phyloP scores from a whole-genome alignment of 2,329 filamentous ascomycete genomes.

The Aciculosporium take region DNA sequence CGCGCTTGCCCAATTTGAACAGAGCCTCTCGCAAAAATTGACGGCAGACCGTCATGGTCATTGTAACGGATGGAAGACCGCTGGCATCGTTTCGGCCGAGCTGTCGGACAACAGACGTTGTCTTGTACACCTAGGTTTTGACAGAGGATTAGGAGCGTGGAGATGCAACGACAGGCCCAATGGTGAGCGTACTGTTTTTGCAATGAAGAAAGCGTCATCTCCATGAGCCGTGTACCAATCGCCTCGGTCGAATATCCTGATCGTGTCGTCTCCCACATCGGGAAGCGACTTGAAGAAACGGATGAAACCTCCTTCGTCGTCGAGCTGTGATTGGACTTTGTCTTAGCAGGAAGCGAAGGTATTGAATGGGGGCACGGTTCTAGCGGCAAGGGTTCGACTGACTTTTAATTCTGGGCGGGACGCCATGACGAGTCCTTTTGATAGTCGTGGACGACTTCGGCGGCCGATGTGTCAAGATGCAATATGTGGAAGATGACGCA shows the following conservation, averaged over 20 bases:
- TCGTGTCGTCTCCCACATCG: constrained; percentile 52
- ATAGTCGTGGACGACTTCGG: neutral
- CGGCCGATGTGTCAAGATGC: neutral
- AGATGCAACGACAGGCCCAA: neutral
- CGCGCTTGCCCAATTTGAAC: constrained; percentile 75
- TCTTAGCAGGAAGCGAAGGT: neutral
- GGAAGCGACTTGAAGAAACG: constrained; percentile 86
- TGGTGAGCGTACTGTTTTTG: constrained; percentile 47
- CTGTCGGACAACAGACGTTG: constrained; percentile 84
- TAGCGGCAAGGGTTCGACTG: neutral
- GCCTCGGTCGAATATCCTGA: constrained; percentile 84
- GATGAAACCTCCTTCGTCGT: constrained; percentile 95
- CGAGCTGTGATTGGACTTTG: constrained; percentile 43
- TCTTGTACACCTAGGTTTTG: constrained; percentile 82
- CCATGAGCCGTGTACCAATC: constrained; percentile 96
- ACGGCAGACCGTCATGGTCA: constrained; percentile 88
- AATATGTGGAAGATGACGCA: neutral
- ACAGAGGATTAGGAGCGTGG: neutral
- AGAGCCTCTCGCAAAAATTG: constrained; percentile 91
- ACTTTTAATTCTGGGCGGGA: constrained; percentile 62
- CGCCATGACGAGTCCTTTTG: constrained; percentile 39
- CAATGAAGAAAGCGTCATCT: constrained; percentile 71
- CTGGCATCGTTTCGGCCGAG: constrained; percentile 72
- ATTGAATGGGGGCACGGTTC: neutral
- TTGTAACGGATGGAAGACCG: constrained; percentile 83